Evolutionary conservation across 257 asterid genomes (phyloP).

Genomic region (Gentiana macrophylla): DNA sequence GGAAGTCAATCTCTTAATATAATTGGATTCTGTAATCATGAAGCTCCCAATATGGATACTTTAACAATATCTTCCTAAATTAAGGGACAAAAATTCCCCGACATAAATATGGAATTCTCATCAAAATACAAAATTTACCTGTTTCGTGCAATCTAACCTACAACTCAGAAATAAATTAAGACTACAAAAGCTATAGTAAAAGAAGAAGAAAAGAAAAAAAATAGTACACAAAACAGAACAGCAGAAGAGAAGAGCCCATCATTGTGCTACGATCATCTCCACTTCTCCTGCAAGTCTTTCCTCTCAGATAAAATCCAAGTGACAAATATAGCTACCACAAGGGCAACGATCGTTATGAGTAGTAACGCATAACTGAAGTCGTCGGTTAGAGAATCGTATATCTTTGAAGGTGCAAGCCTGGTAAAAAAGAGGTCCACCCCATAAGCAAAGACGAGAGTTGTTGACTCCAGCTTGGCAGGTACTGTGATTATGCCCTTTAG

Average conservation of each 20-base stretch:
- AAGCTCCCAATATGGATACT: no score
- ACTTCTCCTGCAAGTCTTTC: conserved; percentile 94
- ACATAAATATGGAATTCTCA: no score
- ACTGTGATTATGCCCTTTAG: conserved; percentile 71
- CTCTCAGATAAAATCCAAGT: conserved; percentile 93
- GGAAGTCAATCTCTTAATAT: no score
- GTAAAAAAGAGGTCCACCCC: conserved; percentile 92
- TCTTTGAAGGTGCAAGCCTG: conserved; percentile 87
- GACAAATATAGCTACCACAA: conserved; percentile 62
- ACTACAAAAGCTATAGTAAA: not conserved
- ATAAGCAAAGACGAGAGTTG: conserved; percentile 81
- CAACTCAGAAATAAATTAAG: not conserved
- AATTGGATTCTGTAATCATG: no score
- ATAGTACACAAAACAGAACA: not conserved
- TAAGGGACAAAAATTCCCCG: no score
- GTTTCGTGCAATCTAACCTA: no score
- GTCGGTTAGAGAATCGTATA: conserved; percentile 90
- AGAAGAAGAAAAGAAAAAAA: not conserved
- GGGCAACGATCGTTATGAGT: conserved; percentile 77
- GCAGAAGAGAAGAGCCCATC: not conserved
- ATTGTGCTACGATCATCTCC: conserved; percentile 53
- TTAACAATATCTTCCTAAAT: no score
- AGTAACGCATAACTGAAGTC: conserved; percentile 93
- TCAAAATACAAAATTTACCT: no score
- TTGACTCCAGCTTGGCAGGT: conserved; percentile 90